phyloP scores from a whole-genome alignment of 495 filamentous ascomycete genomes.

The Xylona heveae region DNA sequence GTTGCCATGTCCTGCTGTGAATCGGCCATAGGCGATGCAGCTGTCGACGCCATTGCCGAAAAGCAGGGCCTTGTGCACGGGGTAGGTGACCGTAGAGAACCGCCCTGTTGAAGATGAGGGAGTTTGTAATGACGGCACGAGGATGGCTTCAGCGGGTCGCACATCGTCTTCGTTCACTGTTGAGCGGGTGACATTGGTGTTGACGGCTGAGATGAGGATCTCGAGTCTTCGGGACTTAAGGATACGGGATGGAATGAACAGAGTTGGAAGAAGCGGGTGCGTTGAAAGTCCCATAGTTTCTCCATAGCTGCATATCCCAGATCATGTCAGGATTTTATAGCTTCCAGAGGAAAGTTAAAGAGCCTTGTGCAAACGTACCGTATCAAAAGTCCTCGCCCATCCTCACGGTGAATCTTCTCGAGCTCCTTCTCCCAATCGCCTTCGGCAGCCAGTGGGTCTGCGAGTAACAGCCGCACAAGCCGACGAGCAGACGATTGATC shows the following conservation, averaged over 20 bases:
- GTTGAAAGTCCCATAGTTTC: too few relatives aligned
- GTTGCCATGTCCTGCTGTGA: conserved; percentile 16
- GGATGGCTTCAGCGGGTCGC: conserved; percentile 30
- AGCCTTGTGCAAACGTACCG: conserved; percentile 25
- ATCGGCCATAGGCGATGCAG: conserved; percentile 26
- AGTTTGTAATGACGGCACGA: conserved; percentile 55
- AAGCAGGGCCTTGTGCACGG: conserved; percentile 66
- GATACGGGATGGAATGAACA: conserved; percentile 44
- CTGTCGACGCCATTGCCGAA: conserved; percentile 45
- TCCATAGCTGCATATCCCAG: too few relatives aligned
- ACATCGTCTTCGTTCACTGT: conserved; percentile 17
- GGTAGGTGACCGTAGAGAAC: conserved; percentile 45
- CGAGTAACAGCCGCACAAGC: conserved; percentile 49
- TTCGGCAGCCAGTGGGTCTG: conserved; percentile 48
- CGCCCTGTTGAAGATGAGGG: conserved; percentile 35
- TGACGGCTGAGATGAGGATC: conserved; percentile 32
- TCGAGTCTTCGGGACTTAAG: conserved; percentile 52
- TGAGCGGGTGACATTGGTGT: conserved; percentile 18
- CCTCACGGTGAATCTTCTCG: conserved; percentile 21
- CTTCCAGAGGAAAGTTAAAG: conserved; percentile 16
- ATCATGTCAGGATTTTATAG: conserved; percentile 17
- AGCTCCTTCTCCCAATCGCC: conserved; percentile 52
- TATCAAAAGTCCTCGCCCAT: conserved; percentile 32
- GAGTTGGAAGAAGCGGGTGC: conserved; percentile 25
- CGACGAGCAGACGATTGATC: conserved; percentile 26